Percentiles rank a stretch among this genome's conserved stretches.
Conservation (phyloP, 163 green algal species). For the Chlamydomonas reinhardtii region DNA sequence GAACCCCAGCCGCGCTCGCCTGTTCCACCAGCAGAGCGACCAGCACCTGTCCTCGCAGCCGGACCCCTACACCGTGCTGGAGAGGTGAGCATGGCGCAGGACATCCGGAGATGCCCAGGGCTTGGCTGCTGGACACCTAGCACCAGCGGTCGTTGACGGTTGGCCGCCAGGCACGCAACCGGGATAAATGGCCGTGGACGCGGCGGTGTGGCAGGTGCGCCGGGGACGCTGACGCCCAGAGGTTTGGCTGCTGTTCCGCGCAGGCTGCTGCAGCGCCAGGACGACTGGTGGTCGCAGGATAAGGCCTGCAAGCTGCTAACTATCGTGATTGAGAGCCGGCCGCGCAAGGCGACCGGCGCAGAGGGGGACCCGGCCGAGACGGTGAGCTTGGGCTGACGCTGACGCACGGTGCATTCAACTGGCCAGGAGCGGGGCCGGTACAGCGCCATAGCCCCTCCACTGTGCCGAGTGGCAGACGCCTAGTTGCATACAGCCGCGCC, state of each 20-base stretch:
- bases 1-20: slow-evolving; percentile 65
- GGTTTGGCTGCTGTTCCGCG: background rate
- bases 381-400: slow-evolving; percentile 14
- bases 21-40: slow-evolving; percentile 79
- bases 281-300: slow-evolving; percentile 95
- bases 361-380: slow-evolving; percentile 56
- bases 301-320: slow-evolving; percentile 88
- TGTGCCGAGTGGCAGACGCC: no score
- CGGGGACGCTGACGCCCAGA: no score
- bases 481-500: no score
- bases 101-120: no score
- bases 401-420: no score
- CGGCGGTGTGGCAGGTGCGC: no score
- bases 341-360: slow-evolving; percentile 52
- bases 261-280: slow-evolving; percentile 73
- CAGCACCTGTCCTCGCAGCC: slow-evolving; percentile 52
- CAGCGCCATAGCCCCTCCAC: no score
- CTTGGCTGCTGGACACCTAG: no score
- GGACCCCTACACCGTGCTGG: slow-evolving; percentile 84
- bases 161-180: no score
- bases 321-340: slow-evolving; percentile 73
- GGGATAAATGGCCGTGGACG: no score
- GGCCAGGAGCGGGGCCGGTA: no score
- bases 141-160: no score
- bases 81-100: slow-evolving; percentile 59